phyloP scores from a whole-genome alignment of 768 basidiomycete genomes.

The Suillus paluster region DNA sequence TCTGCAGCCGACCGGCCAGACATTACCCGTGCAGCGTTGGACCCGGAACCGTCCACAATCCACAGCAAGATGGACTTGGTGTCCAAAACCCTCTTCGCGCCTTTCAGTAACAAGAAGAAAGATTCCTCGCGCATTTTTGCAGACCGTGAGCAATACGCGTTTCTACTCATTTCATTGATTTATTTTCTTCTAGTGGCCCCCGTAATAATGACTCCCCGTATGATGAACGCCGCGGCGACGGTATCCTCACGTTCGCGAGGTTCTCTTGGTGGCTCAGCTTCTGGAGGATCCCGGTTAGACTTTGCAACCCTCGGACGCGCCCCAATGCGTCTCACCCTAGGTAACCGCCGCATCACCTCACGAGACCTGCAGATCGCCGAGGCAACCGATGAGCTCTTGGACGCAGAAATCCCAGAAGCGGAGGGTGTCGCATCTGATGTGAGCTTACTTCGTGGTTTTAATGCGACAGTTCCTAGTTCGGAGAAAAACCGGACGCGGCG shows the following conservation, averaged over 20 bases:
- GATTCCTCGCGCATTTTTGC: slow-evolving; percentile 76
- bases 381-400: slow-evolving; percentile 77
- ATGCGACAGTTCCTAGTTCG: slow-evolving; percentile 92
- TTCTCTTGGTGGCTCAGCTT: slow-evolving; percentile 32
- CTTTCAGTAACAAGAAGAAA: slow-evolving; percentile 59
- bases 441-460: slow-evolving; percentile 88
- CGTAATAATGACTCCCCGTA: slow-evolving; percentile 86
- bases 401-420: slow-evolving; percentile 72
- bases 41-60: slow-evolving; percentile 39
- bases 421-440: slow-evolving; percentile 73
- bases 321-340: slow-evolving; percentile 69
- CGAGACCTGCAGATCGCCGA: slow-evolving; percentile 85
- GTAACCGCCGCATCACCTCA: slow-evolving; percentile 72
- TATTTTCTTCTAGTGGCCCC: slow-evolving; percentile 67
- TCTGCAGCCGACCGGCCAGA: slow-evolving; percentile 36
- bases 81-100: slow-evolving; percentile 72
- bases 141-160: slow-evolving; percentile 57
- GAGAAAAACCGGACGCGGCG: slow-evolving; percentile 77
- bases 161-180: slow-evolving; percentile 4
- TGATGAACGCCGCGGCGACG: slow-evolving; percentile 75
- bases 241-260: slow-evolving; percentile 55
- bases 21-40: slow-evolving; percentile 43
- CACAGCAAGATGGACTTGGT: slow-evolving; percentile 62
- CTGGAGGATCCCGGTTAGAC: slow-evolving; percentile 51
- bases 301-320: slow-evolving; percentile 84